These are phyloP conservation scores for Mycogone perniciosa DNA, from an alignment of 2,329 filamentous ascomycete genomes.

Conservation along the genomic window DNA sequence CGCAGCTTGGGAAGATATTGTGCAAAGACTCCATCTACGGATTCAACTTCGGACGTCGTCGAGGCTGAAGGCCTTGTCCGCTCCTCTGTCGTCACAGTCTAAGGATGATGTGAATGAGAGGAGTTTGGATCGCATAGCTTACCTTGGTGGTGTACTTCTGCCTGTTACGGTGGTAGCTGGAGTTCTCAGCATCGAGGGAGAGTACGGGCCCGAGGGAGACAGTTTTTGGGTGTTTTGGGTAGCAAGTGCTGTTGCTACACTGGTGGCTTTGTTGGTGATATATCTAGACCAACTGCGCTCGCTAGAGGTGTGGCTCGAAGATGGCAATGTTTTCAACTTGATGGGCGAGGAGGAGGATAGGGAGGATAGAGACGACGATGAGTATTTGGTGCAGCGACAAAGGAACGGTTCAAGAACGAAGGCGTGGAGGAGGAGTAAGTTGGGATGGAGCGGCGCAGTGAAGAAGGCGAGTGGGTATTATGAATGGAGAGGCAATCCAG, in stretches of 20 bases:
- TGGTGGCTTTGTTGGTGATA: constrained; percentile 37
- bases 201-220: constrained; percentile 35
- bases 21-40: background rate
- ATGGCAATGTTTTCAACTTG: constrained; percentile 12
- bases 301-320: constrained; percentile 41
- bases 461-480: constrained; percentile 36
- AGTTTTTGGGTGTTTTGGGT: constrained; percentile 47
- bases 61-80: background rate
- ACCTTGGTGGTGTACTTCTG: constrained; percentile 43
- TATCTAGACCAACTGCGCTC: constrained; percentile 43
- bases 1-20: background rate
- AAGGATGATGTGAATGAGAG: constrained; percentile 30
- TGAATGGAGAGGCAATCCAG: constrained; percentile 21
- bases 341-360: background rate
- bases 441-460: constrained; percentile 43
- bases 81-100: background rate
- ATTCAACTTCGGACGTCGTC: background rate
- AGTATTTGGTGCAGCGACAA: constrained; percentile 26
- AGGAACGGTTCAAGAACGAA: constrained; percentile 23
- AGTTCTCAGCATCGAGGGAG: constrained; percentile 41
- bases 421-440: constrained; percentile 36
- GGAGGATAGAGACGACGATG: background rate
- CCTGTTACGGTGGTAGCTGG: constrained; percentile 43
- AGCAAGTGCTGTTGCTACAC: constrained; percentile 31
- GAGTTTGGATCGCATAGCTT: constrained; percentile 41